Evolutionary conservation across 1,139 yeast species (phyloP).

Genomic region (Kazachstania sp.): DNA sequence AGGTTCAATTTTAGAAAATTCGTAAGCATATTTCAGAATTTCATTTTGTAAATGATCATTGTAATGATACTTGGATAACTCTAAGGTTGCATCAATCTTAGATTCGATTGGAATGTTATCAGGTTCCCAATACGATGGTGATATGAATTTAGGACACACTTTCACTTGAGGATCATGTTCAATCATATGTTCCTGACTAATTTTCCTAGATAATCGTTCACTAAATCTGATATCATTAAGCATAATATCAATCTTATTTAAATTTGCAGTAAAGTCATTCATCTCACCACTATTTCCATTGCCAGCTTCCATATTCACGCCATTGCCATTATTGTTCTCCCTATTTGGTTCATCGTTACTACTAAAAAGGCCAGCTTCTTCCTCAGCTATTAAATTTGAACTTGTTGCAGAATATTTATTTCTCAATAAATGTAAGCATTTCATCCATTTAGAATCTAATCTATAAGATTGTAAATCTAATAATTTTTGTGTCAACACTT

Average conservation of each 20-base stretch:
- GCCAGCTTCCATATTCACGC: background rate
- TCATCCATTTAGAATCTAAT: slow-evolving; percentile 23
- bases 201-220: slow-evolving; percentile 31
- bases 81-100: background rate
- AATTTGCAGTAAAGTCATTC: slow-evolving; percentile 32
- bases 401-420: slow-evolving; percentile 9
- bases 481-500: slow-evolving; percentile 55
- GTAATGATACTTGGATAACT: background rate
- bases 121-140: slow-evolving; percentile 25
- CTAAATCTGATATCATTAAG: slow-evolving; percentile 62
- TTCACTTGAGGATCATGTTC: slow-evolving; percentile 7
- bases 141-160: slow-evolving; percentile 22
- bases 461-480: slow-evolving; percentile 42
- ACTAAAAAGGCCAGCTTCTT: background rate
- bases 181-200: slow-evolving; percentile 18
- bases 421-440: slow-evolving; percentile 16
- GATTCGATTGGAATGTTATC: background rate
- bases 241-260: slow-evolving; percentile 77
- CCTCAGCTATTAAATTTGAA: slow-evolving; percentile 4
- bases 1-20: slow-evolving; percentile 38
- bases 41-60: slow-evolving; percentile 16
- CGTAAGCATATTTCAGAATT: slow-evolving; percentile 38
- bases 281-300: background rate
- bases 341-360: background rate
- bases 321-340: background rate